Base-by-base conservation (phyloP, 1,284 basidiomycete species). In the Melampsora americana region DNA sequence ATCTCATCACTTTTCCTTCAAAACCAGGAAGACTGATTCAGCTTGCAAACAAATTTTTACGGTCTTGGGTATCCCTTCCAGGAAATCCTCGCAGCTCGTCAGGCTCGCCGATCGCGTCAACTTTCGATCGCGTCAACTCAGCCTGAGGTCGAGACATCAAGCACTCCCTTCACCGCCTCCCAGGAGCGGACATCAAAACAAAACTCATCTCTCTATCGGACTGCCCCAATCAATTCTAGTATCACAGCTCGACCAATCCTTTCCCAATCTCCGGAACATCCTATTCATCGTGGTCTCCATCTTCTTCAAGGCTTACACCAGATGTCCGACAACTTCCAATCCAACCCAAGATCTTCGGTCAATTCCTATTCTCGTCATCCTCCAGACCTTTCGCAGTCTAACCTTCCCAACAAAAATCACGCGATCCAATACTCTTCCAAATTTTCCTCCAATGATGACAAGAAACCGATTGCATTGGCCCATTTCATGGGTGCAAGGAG, bases 401-500 rank as follows among this genome's bases (percentile, higher is more conserved):
- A 26, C 28, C 53, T 59, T 14, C 42, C 69, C 20, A 72, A 72
- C 61, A 56, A 72, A 53, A 39, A 72, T 53, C 60, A 72, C 39
- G 42, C 69, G n/a, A 72, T 72, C 48, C 69, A 72, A 28, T 72
- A 64, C 69, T 72, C 69, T 26, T 62, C 69, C n/a, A 72, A 53
- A n/a, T 72, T 72, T 60, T n/a, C 20, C 5, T 30, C 39, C 14
- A 11, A 44, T 11, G 44, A 64, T 9, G 12, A 28, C 46, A 48
- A 61, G 16, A 72, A 73, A 42, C 71, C 71, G 39, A 62, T 73
- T 30, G 42, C 71, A 20, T 48, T 73, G 28, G 71, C 71, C 23
- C 71, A 73, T 44, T 73, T 73, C 71, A 73, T 73, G 71, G 71
- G 71, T 46, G 71, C 71, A 30, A 61, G 71, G 42, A 60, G 46